These are phyloP conservation scores for Phytomonas sp. DNA, from an alignment of 208 protist genomes.

Conservation along the genomic window DNA sequence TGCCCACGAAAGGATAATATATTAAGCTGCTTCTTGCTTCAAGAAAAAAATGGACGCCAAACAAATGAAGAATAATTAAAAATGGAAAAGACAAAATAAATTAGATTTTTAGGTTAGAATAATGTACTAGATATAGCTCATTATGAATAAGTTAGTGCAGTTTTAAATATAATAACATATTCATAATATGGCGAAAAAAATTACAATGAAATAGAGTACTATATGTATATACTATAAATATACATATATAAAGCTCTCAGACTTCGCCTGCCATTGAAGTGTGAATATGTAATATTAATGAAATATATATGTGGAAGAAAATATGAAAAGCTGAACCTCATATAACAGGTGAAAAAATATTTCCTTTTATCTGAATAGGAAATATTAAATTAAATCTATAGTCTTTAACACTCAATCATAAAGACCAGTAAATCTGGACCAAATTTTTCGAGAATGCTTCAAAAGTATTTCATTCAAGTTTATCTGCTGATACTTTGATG, in stretches of 20 bases:
- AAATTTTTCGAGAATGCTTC: background rate
- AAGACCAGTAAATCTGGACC: background rate
- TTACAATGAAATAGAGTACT: background rate
- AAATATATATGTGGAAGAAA: slow-evolving; percentile 11
- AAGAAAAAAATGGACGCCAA: background rate
- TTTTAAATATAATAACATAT: no score
- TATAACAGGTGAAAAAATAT: background rate
- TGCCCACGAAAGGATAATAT: slow-evolving; percentile 10
- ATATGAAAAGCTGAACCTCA: slow-evolving; percentile 2
- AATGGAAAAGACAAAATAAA: slow-evolving; percentile 13
- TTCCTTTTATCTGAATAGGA: background rate
- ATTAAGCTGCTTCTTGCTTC: background rate
- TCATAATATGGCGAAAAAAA: background rate
- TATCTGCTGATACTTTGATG: background rate
- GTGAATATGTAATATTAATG: slow-evolving; percentile 4
- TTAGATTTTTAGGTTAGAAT: background rate
- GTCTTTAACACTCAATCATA: background rate
- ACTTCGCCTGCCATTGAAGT: background rate
- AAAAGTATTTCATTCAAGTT: background rate
- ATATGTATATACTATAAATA: slow-evolving; percentile 2
- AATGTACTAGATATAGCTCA: background rate
- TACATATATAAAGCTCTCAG: slow-evolving; percentile 1
- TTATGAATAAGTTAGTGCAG: background rate
- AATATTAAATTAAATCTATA: slow-evolving; percentile 9
- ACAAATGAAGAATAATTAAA: background rate